Conservation (phyloP, 306 rosid species). For the Fagus sylvatica region DNA sequence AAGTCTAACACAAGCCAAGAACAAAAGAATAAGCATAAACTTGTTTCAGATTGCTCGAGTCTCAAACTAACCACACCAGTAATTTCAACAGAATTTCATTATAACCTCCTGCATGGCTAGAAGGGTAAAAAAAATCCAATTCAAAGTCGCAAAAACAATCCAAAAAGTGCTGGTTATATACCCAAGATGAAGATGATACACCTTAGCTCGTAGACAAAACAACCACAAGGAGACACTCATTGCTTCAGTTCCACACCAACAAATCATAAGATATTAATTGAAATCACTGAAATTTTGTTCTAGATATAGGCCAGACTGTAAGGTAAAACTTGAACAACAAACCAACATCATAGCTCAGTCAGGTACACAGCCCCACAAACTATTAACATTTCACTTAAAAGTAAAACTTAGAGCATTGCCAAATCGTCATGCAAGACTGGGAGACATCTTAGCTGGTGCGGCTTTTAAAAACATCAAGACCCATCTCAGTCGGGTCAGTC, state of each 20-base stretch:
- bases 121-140: neutral
- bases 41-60: too few species aligned
- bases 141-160: constrained; percentile 16
- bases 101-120: neutral
- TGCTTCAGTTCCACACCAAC: constrained; percentile 2
- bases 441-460: constrained; percentile 43
- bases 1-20: too few species aligned
- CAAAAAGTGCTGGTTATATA: constrained; percentile 17
- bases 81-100: too few species aligned
- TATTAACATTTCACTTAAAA: constrained; percentile 35
- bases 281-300: constrained; percentile 5
- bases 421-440: constrained; percentile 3
- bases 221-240: constrained; percentile 2
- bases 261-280: constrained; percentile 14
- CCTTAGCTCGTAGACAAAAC: constrained; percentile 3
- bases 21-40: too few species aligned
- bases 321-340: constrained; percentile 29
- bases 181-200: constrained; percentile 8
- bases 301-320: constrained; percentile 10
- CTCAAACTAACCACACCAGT: too few species aligned
- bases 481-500: constrained; percentile 64
- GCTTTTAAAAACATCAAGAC: constrained; percentile 67
- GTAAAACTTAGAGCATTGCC: neutral
- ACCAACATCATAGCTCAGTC: constrained; percentile 27
- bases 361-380: constrained; percentile 31